Percentiles rank a stretch among this genome's conserved stretches.
Evolutionary conservation across 2,329 filamentous ascomycete species (phyloP).

Genomic region (Tolypocladium tropicale): DNA sequence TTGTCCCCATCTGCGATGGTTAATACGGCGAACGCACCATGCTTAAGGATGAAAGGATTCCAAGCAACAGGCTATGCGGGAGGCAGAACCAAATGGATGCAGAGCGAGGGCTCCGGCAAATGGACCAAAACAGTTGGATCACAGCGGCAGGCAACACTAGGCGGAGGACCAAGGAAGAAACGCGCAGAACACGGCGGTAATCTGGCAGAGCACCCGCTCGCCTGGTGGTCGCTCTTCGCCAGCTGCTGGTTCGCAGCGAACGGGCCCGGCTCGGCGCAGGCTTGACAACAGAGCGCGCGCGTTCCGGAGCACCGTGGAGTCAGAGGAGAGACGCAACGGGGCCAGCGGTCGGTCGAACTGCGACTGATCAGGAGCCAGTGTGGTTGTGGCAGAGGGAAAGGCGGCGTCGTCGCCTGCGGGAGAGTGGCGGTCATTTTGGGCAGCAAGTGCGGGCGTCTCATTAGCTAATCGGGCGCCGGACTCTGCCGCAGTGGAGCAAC

Average conservation of each 20-base stretch:
- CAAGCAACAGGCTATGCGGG: not conserved
- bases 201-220: not conserved
- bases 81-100: not conserved
- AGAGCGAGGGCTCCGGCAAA: not conserved
- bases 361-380: not conserved
- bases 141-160: not conserved
- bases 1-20: conserved; percentile 21
- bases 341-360: not conserved
- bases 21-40: not conserved
- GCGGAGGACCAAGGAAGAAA: not conserved
- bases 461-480: not conserved
- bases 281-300: not conserved
- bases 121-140: not conserved
- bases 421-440: not conserved
- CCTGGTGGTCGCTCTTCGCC: not conserved
- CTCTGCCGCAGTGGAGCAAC: not conserved
- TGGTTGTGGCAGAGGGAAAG: not conserved
- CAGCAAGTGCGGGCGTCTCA: not conserved
- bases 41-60: not conserved
- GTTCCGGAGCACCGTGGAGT: not conserved
- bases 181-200: not conserved
- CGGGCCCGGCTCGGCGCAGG: not conserved
- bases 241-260: not conserved
- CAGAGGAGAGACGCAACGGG: not conserved
- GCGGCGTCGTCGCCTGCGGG: not conserved